Base-by-base conservation (phyloP, 2,329 filamentous ascomycete genomes). In the Sordariomycetes sp. region DNA sequence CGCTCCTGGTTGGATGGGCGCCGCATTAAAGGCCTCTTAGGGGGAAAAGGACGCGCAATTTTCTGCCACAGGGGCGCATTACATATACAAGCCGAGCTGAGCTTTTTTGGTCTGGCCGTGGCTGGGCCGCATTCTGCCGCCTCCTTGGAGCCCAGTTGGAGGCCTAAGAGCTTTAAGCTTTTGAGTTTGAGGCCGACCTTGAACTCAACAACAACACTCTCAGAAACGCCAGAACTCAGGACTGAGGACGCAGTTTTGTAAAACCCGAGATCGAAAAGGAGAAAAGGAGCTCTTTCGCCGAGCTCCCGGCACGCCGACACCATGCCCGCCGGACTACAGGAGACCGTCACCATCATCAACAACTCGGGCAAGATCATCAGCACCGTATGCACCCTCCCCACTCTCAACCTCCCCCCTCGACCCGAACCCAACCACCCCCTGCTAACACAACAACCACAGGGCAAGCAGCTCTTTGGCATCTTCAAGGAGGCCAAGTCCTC, bases 401-500 rank as follows among this genome's bases (percentile, higher is more conserved):
- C 40, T 3, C 40, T 46, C 37, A 4, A 78, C 10, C 12, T 57
- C 40, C 25, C 43, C 37, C 11, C 35, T 18, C n/a, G 28, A 55
- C 5, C 14, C 35, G 25, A 12, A 24, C 20, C 37, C 24, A 43
- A 46, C 37, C n/a, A n/a, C 25, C 32, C 5, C 35, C 16, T 24
- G 34, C 32, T 58, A 54, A 54, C 52, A 54, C 24, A 37, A 54
- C 34, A 32, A 32, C 28, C 40, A 59, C 67, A 95, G 90, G 90
- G 90, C 68, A 96, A 95, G 74, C 89, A 96, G 65, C 78, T 97
- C 25, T 82, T 95, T 67, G 87, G 85, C 69, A 87, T 97, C 68
- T 95, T 96, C 79, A 96, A 90, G 70, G 91, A 97, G 69, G 93
- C 92, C 62, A 90, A 90, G 69, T 84, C 86, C 58, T 89, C 89